These are phyloP conservation scores for Oryza glaberrima DNA, from an alignment of 176 grass and related monocot genomes.

Conservation along the genomic window DNA sequence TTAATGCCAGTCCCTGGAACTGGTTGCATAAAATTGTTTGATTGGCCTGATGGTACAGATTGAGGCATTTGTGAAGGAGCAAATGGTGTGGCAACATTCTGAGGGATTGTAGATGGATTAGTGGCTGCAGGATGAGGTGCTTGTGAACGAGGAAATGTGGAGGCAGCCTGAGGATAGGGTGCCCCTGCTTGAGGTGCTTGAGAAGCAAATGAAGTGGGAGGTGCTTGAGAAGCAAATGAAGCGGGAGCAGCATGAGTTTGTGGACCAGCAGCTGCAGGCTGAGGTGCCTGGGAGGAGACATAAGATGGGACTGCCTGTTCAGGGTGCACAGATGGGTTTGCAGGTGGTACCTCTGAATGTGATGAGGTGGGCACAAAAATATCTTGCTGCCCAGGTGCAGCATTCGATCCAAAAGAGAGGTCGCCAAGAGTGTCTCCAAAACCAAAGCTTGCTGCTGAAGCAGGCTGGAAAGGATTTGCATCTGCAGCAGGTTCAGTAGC, in stretches of 20 bases:
- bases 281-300: constrained; percentile 39
- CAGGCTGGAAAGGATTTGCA: constrained; percentile 57
- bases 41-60: constrained; percentile 28
- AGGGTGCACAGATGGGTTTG: constrained; percentile 24
- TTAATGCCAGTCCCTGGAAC: constrained; percentile 18
- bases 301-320: constrained; percentile 39
- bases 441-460: constrained; percentile 60
- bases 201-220: constrained; percentile 34
- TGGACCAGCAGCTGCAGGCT: constrained; percentile 23
- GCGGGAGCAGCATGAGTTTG: constrained; percentile 14
- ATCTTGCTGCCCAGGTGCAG: constrained; percentile 48
- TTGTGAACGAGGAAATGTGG: constrained; percentile 39
- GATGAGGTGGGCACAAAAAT: constrained; percentile 50
- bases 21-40: constrained; percentile 38
- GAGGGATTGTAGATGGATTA: constrained; percentile 36
- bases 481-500: constrained; percentile 35
- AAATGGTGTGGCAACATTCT: constrained; percentile 41
- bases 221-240: too few relatives aligned
- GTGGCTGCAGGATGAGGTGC: constrained; percentile 31
- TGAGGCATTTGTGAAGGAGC: constrained; percentile 39
- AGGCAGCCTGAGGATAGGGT: constrained; percentile 38
- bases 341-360: constrained; percentile 30
- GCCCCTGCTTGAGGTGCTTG: constrained; percentile 28
- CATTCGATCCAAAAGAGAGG: constrained; percentile 54
- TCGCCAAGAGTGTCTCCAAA: constrained; percentile 82